Percentiles rank a stretch among this genome's conserved stretches.
phyloP scores from a whole-genome alignment of 805 yeast species.

The Suhomyces emberorum region DNA sequence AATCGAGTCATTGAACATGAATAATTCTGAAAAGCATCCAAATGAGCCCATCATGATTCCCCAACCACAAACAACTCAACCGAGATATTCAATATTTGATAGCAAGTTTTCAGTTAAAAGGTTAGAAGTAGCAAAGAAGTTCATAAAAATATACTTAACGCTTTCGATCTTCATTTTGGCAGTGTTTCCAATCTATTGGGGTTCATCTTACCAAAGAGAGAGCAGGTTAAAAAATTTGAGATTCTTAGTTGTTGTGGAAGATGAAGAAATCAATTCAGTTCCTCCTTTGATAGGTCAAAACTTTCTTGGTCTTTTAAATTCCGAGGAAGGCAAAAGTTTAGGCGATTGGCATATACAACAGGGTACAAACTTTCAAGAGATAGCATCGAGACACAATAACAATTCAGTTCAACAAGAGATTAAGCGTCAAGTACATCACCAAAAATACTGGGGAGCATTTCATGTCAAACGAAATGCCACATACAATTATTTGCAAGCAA shows the following conservation, averaged over 20 bases:
- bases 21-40: background rate
- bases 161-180: constrained; percentile 26
- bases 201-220: constrained; percentile 30
- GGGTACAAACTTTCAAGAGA: constrained; percentile 21
- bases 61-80: background rate
- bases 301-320: constrained; percentile 9
- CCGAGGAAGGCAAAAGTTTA: constrained; percentile 20
- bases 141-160: constrained; percentile 20
- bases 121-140: constrained; percentile 13
- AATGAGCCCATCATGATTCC: background rate
- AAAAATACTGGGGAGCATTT: constrained; percentile 29
- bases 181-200: constrained; percentile 41
- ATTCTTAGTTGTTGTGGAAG: constrained; percentile 37
- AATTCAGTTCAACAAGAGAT: constrained; percentile 18
- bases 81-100: constrained; percentile 30
- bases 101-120: constrained; percentile 21
- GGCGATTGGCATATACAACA: constrained; percentile 23
- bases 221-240: constrained; percentile 28
- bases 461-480: constrained; percentile 27
- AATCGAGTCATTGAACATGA: too few species aligned
- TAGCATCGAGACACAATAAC: constrained; percentile 23
- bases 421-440: constrained; percentile 21
- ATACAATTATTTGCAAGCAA: constrained; percentile 33
- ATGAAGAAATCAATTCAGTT: constrained; percentile 16
- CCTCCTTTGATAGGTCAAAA: constrained; percentile 30